Evolutionary conservation across 257 asterid genomes (phyloP), one percentile per base, ranked within the genome.

Genomic region (Fraxinus anomala): DNA sequence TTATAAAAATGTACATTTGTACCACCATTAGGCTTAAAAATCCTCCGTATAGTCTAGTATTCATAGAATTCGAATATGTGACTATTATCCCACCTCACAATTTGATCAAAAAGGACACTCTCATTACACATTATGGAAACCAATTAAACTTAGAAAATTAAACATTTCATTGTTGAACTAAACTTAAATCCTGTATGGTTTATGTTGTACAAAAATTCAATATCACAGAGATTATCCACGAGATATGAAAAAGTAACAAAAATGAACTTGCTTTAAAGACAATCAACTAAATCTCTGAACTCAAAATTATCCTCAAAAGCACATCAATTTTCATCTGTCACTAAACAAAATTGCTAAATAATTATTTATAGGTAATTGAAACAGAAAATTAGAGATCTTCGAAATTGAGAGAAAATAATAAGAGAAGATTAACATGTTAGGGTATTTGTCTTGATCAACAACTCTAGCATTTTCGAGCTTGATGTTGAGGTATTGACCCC

Each of bases 401-500:
- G 76, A 72, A 63, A 59, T 54, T 8, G 44, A 39, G 44, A 39
- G 44, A 79, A 73, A 40, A 54, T 34, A 19, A 0, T 14, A 70
- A 65, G 72, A 39, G 16, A 66, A 34, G 49, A 63, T 51, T 88
- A 92, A 97, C 99, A 92, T 94, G 81, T 94, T 97, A 21, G 97
- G 97, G 80, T 88, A 94, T 83, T 94, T 94, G 84, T 91, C 97
- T 80, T 94, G 95, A 86, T 94, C 97, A 80, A 94, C 97, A 68
- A 91, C 97, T 87, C 97, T 85, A 28, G 97, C 89, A 78, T 92
- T 94, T 82, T 94, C 97, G 74, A 94, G 91, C 91, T 28, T 28
- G 31, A 28, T 28, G 31, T 28, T 28, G 33, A 30, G 4, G 33
- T 30, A 30, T 0, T 30, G 33, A 30, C 2, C 33, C 4, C 1